Evolutionary conservation across 495 filamentous ascomycete species (phyloP), one percentile per base, ranked within the genome.

Genomic region (Articulospora tetracladia): DNA sequence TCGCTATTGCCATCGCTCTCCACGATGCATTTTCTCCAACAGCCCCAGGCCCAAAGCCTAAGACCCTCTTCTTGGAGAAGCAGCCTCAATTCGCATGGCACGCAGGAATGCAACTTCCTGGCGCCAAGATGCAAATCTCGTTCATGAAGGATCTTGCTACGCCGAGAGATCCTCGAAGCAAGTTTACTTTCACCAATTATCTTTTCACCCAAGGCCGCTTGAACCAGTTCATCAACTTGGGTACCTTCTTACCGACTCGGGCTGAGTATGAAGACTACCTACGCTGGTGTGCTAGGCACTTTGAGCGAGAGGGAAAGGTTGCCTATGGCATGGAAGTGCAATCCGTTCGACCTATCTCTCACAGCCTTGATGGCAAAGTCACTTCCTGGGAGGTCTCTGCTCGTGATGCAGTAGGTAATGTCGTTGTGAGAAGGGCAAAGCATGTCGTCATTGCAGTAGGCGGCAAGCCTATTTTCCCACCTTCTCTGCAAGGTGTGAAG

Each of bases 111-210:
- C 81, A 97, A 56, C 83, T 98, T 1, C 91, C 92, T 0, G 91
- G 91, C 49, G 89, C 92, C 13, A 90, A 88, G 70, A 98, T 98
- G 93, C 93, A 98, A 72, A 97, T 98, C 59, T 93, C 90, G 30
- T 98, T 97, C 79, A 79, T 98, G 73, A 98, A 98, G 76, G 94
- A 97, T 66, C 79, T 98, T 59, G 93, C 94, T 12, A 94, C 91
- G 10, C 74, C 97, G 47, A 81, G 93, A 39, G 85, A 97, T 63
- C 93, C 93, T 1, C 85, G 87, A 58, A 96, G 91, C 55, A 78
- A 92, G 64, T 98, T 97, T 74, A 97, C 93, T 4, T 98, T 98
- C 74, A 77, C 96, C 61, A 97, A 97, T 71, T 97, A 97, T 69
- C 82, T 98, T 1, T 86, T 93, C 73, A 71, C 80, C 62, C 85